A percentile compares a stretch with the other conserved stretches of the same genome.
Evolutionary conservation across 306 rosid species (phyloP).

Genomic region (Lathyrus oleraceus): DNA sequence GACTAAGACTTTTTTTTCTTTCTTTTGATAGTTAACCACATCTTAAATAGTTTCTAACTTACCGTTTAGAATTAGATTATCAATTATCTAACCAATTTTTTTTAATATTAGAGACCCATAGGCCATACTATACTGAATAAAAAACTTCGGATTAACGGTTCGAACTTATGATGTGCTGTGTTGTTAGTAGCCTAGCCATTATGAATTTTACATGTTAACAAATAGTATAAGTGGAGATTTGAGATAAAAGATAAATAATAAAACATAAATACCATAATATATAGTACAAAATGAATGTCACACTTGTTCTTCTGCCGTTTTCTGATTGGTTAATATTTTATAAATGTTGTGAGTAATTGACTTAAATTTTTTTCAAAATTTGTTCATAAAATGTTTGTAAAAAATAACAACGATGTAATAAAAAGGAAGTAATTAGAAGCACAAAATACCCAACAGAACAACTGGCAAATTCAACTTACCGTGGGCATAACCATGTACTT

Average conservation of each 20-base stretch:
- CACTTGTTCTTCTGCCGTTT: neutral
- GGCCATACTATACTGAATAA: constrained; percentile 11
- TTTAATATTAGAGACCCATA: constrained; percentile 18
- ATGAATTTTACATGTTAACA: constrained; percentile 26
- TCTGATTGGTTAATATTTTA: neutral
- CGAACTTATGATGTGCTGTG: constrained; percentile 17
- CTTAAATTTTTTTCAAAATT: neutral
- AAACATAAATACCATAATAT: neutral
- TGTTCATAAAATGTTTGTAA: neutral
- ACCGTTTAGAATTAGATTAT: constrained; percentile 23
- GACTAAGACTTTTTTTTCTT: neutral
- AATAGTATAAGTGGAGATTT: constrained; percentile 12
- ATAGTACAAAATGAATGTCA: neutral
- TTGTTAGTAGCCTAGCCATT: constrained; percentile 21
- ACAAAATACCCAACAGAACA: constrained; percentile 27
- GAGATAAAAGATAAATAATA: constrained; percentile 2
- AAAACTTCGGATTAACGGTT: constrained; percentile 8
- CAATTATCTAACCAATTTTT: constrained; percentile 11
- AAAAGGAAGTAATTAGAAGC: constrained; percentile 21
- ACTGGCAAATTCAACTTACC: constrained; percentile 50
- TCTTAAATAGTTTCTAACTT: constrained; percentile 22
- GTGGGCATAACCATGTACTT: constrained; percentile 94
- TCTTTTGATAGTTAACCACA: constrained; percentile 10
- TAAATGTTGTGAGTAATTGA: neutral
- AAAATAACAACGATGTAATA: neutral